A percentile compares a stretch with the other conserved stretches of the same genome.
phyloP scores from a whole-genome alignment of 257 asterid species.

The Handroanthus guayacan region DNA sequence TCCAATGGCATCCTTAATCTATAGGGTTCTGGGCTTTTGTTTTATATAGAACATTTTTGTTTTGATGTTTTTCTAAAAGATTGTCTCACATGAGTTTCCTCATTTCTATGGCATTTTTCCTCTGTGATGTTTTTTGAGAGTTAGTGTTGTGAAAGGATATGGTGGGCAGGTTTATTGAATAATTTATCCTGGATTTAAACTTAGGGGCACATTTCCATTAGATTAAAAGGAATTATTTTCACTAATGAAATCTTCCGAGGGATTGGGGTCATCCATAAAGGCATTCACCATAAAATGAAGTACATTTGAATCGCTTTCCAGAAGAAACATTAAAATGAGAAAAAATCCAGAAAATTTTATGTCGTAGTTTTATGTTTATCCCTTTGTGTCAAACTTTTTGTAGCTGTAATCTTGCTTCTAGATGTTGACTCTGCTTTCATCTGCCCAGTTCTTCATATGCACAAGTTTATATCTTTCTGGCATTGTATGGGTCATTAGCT shows the following conservation, averaged over 20 bases:
- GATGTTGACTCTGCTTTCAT: constrained; percentile 20
- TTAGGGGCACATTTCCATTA: constrained; percentile 12
- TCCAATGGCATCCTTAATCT: background rate
- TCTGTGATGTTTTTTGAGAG: constrained; percentile 8
- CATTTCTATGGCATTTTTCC: constrained; percentile 1
- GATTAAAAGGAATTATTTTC: constrained; percentile 20
- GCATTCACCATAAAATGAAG: constrained; percentile 16
- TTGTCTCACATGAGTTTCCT: background rate
- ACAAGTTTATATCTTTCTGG: constrained; percentile 11
- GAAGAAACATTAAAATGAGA: background rate
- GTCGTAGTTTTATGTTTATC: constrained; percentile 2
- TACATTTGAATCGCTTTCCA: background rate
- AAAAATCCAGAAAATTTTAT: background rate
- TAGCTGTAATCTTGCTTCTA: constrained; percentile 23
- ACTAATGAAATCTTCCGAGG: background rate
- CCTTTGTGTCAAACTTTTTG: background rate
- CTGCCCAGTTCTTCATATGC: constrained; percentile 18
- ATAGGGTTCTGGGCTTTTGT: background rate
- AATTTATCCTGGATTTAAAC: constrained; percentile 24
- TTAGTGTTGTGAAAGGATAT: constrained; percentile 22
- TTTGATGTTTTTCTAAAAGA: background rate
- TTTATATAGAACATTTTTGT: background rate
- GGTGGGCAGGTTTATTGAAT: constrained; percentile 19
- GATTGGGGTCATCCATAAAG: background rate
- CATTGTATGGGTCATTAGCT: background rate